Evolutionary conservation across 1,139 yeast genomes (phyloP).

Genomic region (Wickerhamomyces sp.): DNA sequence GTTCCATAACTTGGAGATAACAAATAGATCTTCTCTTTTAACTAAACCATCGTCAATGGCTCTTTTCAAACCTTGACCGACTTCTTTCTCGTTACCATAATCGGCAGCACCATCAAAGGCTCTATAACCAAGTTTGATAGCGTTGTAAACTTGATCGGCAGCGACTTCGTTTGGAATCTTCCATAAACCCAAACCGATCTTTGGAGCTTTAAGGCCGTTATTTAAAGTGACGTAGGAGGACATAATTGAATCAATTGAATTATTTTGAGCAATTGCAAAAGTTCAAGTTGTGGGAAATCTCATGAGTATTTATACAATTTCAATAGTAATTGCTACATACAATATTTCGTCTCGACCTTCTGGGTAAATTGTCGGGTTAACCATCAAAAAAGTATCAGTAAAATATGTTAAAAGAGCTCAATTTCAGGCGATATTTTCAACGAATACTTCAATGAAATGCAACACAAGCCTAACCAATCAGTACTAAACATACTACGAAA

Average conservation of each 20-base stretch:
- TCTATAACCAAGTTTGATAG: conserved; percentile 69
- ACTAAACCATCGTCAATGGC: conserved; percentile 69
- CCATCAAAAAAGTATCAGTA: not conserved
- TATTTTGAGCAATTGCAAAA: too few species aligned
- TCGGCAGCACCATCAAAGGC: conserved; percentile 75
- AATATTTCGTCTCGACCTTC: not conserved
- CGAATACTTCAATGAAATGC: not conserved
- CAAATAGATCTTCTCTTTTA: conserved; percentile 64
- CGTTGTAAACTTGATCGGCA: conserved; percentile 58
- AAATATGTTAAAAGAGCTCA: not conserved
- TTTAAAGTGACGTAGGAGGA: conserved; percentile 41
- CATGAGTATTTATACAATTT: not conserved
- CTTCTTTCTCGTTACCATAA: conserved; percentile 72
- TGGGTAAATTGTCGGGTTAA: not conserved
- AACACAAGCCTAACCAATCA: not conserved
- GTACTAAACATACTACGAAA: not conserved
- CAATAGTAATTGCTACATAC: not conserved
- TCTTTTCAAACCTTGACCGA: conserved; percentile 61
- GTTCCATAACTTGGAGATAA: conserved; percentile 84
- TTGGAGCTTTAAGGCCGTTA: conserved; percentile 59
- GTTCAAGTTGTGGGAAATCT: too few species aligned
- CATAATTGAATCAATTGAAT: conserved; percentile 11
- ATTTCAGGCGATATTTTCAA: not conserved
- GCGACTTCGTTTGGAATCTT: conserved; percentile 53
- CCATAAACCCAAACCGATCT: conserved; percentile 68